Evolutionary conservation across 2,329 filamentous ascomycete species (phyloP).

Genomic region (Penicillium sp.): DNA sequence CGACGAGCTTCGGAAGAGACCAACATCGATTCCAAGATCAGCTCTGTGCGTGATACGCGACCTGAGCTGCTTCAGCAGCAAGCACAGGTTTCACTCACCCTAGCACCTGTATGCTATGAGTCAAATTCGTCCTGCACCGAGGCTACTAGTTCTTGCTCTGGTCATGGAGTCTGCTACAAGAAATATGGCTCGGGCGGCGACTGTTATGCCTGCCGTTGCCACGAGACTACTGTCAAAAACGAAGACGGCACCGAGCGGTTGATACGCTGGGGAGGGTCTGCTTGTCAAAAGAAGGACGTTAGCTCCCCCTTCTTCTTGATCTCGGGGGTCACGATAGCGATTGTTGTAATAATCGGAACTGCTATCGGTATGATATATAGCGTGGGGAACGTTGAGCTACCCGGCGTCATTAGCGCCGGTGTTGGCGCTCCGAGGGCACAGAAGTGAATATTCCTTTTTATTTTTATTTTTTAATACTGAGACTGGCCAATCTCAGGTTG

Average conservation of each 20-base stretch:
- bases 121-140: conserved; percentile 70
- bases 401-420: conserved; percentile 94
- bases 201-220: conserved; percentile 83
- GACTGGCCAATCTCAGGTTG: not conserved
- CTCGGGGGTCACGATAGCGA: conserved; percentile 71
- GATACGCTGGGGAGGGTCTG: conserved; percentile 79
- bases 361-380: conserved; percentile 79
- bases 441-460: conserved; percentile 34
- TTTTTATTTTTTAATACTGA: not conserved
- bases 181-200: conserved; percentile 61
- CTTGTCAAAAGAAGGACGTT: conserved; percentile 90
- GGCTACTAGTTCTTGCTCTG: conserved; percentile 78
- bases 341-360: conserved; percentile 71
- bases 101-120: conserved; percentile 76
- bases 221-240: conserved; percentile 57
- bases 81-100: conserved; percentile 47
- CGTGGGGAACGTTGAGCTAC: conserved; percentile 85
- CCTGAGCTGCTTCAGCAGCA: conserved; percentile 1
- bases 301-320: conserved; percentile 90
- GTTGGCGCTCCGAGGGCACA: conserved; percentile 71
- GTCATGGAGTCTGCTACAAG: conserved; percentile 76
- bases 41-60: not conserved
- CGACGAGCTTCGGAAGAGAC: not conserved
- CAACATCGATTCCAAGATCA: conserved; percentile 10
- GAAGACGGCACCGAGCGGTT: conserved; percentile 61